Evolutionary conservation across 2,329 filamentous ascomycete genomes (phyloP).

Genomic region (Paraconiothyrium brasiliense): DNA sequence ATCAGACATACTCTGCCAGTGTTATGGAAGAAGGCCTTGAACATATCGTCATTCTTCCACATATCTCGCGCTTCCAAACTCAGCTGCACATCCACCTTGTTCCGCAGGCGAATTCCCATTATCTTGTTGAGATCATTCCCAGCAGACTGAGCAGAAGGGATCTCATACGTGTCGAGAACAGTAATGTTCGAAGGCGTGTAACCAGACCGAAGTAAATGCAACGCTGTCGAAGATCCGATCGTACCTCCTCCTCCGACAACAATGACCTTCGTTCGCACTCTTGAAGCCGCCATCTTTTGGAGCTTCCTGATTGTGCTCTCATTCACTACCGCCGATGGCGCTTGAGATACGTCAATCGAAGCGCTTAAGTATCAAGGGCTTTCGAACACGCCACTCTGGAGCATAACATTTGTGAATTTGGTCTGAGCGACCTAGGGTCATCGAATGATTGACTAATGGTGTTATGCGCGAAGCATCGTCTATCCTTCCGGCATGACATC

Average conservation of each 20-base stretch:
- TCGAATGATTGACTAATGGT: constrained; percentile 13
- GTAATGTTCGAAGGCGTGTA: constrained; percentile 58
- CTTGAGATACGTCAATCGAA: constrained; percentile 5
- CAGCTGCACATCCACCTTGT: constrained; percentile 49
- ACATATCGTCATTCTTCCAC: constrained; percentile 58
- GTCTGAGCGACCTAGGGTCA: neutral
- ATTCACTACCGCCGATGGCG: constrained; percentile 4
- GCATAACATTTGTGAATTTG: neutral
- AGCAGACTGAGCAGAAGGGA: constrained; percentile 59
- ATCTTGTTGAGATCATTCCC: constrained; percentile 64
- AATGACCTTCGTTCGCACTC: constrained; percentile 42
- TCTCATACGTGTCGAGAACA: constrained; percentile 58
- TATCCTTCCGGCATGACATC: neutral
- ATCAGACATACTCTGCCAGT: constrained; percentile 47
- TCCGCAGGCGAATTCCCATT: constrained; percentile 51
- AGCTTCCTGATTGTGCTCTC: neutral
- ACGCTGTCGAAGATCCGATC: constrained; percentile 63
- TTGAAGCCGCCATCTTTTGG: constrained; percentile 27
- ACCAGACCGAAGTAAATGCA: constrained; percentile 60
- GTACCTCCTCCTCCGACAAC: constrained; percentile 62
- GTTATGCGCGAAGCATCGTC: constrained; percentile 2
- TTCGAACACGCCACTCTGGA: constrained; percentile 7
- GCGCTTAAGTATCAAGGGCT: constrained; percentile 6
- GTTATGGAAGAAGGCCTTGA: constrained; percentile 58
- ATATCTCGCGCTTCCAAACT: constrained; percentile 47